Conservation (phyloP, 192 early-diverging fungal species). For the Chytriomyces hyalinus region DNA sequence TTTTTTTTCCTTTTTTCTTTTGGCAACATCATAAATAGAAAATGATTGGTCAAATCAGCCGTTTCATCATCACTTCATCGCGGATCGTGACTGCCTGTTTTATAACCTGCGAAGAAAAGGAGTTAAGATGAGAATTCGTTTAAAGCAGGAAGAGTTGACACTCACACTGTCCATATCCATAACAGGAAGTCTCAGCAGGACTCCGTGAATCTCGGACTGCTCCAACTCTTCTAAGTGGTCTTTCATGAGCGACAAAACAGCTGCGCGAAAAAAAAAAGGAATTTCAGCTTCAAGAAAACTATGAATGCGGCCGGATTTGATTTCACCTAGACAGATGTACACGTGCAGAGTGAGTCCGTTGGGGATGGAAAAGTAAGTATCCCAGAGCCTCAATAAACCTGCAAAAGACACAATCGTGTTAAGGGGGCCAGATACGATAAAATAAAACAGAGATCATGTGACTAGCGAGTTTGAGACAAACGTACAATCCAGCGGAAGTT, state of each 20-base stretch:
- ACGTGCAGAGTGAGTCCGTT: constrained; percentile 82
- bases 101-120: constrained; percentile 15
- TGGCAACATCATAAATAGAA: neutral
- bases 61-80: constrained; percentile 33
- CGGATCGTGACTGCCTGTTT: constrained; percentile 31
- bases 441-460: neutral
- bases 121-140: neutral
- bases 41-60: constrained; percentile 10
- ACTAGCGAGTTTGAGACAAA: neutral
- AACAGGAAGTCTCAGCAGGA: constrained; percentile 77
- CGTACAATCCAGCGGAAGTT: constrained; percentile 75
- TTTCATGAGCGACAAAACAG: constrained; percentile 75
- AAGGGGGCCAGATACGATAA: constrained; percentile 15
- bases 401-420: neutral
- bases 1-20: neutral
- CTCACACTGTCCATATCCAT: constrained; percentile 45
- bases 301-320: constrained; percentile 1
- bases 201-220: constrained; percentile 86
- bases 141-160: neutral
- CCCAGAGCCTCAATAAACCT: constrained; percentile 81
- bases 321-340: constrained; percentile 76
- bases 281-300: neutral
- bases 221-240: constrained; percentile 87
- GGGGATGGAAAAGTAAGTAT: constrained; percentile 81
- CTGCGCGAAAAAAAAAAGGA: constrained; percentile 37